These are phyloP conservation scores for Fraxinus floribunda DNA, from an alignment of 305 asterid species.

Conservation along the genomic window DNA sequence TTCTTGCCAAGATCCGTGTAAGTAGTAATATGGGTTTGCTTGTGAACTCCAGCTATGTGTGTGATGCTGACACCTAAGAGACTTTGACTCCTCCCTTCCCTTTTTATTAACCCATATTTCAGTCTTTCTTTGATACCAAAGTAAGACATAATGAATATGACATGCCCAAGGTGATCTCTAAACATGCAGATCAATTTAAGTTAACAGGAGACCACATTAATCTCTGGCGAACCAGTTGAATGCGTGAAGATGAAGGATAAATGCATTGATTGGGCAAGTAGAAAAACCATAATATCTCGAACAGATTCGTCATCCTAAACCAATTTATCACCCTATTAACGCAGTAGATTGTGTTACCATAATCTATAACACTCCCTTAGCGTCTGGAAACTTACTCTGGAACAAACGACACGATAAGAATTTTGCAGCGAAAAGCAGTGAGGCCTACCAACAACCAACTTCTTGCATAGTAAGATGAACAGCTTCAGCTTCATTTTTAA, in stretches of 20 bases:
- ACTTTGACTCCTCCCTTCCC: background rate
- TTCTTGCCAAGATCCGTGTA: background rate
- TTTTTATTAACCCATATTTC: background rate
- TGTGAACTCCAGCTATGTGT: background rate
- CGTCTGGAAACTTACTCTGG: background rate
- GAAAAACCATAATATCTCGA: background rate
- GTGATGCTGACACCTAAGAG: background rate
- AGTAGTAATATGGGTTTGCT: background rate
- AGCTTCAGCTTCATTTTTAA: background rate
- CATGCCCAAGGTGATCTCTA: background rate
- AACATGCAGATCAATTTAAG: background rate
- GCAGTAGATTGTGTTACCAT: background rate
- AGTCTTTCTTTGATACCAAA: background rate
- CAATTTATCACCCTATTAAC: background rate
- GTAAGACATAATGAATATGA: background rate
- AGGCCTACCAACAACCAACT: background rate
- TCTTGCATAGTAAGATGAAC: background rate
- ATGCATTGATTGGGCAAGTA: background rate
- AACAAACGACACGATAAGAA: background rate
- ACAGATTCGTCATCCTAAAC: background rate
- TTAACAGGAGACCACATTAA: background rate
- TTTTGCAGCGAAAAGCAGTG: background rate
- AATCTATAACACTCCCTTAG: background rate
- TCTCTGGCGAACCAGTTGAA: background rate
- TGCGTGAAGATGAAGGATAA: background rate